phyloP scores from a whole-genome alignment of 2,329 filamentous ascomycete genomes.

The Claviceps cyperi region DNA sequence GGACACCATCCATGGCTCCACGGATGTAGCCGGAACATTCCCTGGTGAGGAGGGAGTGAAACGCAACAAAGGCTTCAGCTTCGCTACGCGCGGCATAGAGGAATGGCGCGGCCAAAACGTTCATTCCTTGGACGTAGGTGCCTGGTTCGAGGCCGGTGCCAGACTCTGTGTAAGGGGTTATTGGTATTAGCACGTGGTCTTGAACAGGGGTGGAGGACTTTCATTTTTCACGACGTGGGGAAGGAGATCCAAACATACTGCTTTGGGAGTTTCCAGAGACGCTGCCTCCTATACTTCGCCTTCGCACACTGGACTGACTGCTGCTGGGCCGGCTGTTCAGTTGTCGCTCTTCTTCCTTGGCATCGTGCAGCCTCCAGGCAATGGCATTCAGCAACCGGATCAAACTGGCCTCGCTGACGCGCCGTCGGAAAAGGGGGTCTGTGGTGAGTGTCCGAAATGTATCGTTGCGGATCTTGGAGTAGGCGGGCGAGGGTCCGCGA shows the following conservation, averaged over 20 bases:
- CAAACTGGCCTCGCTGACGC: constrained; percentile 87
- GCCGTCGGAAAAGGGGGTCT: constrained; percentile 88
- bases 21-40: constrained; percentile 91
- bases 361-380: constrained; percentile 84
- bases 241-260: constrained; percentile 20
- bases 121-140: constrained; percentile 97
- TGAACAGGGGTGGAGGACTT: neutral
- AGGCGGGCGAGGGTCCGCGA: constrained; percentile 83
- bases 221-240: neutral
- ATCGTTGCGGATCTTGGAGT: constrained; percentile 96
- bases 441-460: constrained; percentile 94
- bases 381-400: constrained; percentile 91
- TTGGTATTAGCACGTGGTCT: constrained; percentile 18
- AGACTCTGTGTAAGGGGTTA: constrained; percentile 50
- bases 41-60: constrained; percentile 71
- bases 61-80: constrained; percentile 84
- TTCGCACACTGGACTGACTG: constrained; percentile 19
- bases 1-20: constrained; percentile 93
- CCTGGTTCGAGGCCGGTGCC: constrained; percentile 49
- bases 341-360: constrained; percentile 36
- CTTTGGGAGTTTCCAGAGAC: constrained; percentile 24
- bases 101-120: constrained; percentile 90
- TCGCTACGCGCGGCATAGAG: constrained; percentile 90
- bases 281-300: constrained; percentile 19
- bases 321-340: constrained; percentile 22